Evolutionary conservation across 768 basidiomycete genomes (phyloP), one percentile per base, ranked within the genome.

Genomic region (Stropharia rugosoannulata): DNA sequence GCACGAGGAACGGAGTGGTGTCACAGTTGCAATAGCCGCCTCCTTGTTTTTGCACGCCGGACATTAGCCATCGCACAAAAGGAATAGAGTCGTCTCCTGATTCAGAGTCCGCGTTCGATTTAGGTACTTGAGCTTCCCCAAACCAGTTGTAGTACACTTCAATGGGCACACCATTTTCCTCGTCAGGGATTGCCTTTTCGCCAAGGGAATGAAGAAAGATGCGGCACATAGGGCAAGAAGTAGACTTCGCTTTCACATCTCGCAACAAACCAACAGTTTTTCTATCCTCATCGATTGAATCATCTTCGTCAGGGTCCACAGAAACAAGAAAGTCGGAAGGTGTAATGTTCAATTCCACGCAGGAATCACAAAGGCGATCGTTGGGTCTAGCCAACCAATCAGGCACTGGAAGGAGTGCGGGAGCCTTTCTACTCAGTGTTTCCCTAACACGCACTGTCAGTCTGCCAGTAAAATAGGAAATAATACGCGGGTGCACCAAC

Each of bases 141-240:
- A 7, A 19, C 53, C 53, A 54, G 5, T 13, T 11, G 15, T 46
- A 22, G 6, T 22, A 40, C 2, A 54, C 45, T 38, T 22, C 10
- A 11, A 47, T 25, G 22, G 29, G 29, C 5, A 6, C 37, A 4
- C 45, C 53, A 16, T 47, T 16, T 27, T 19, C 44, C 5, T 39
- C 43, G 5, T 37, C 39, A 9, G 53, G 53, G 3, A 54, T 18
- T 1, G 39, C 12, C 7, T 43, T 16, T 3, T 6, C 9, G 36
- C 44, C 53, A 12, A 54, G 19, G 12, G 53, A 38, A 5, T 36
- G 44, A 35, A 54, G 36, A 16, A 54, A 36, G 10, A 54, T 22
- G 5, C 53, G 43, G 13, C 53, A 54, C 13, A 54, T 39, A 37
- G 53, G 45, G 25, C 53, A 54, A 18, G 18, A 16, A 2, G 38